Base-by-base conservation (phyloP, 2,329 filamentous ascomycete genomes). In the Verticillium isaacii region DNA sequence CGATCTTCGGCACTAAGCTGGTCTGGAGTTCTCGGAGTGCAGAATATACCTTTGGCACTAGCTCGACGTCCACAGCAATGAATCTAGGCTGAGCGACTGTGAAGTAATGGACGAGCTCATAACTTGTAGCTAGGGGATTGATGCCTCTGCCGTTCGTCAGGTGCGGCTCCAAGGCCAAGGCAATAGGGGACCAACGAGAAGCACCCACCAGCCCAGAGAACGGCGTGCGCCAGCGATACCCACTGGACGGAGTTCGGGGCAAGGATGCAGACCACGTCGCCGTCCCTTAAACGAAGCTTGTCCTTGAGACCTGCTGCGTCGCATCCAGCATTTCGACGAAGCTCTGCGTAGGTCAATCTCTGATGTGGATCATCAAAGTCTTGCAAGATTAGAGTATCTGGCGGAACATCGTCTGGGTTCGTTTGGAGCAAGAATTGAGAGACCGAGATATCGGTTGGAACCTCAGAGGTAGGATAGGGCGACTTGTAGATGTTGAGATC, bases 321-420 rank as follows among this genome's bases (percentile, higher is more conserved):
- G 12, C 54, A 56, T 4, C 65, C 57, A n/a, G 67, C 65, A 12
- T 63, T 61, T 7, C 50, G n/a, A 2, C 67, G 63, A 11, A 68
- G 62, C 15, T 57, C 61, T 29, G 58, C 41, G 39, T 67, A 67
- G 11, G 67, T 69, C 34, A 68, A 56, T 25, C 60, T 50, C 4
- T 59, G 45, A 12, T 15, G 32, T 2, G 65, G 65, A 32, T 64
- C 54, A 1, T 68, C 68, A 58, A 68, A 69, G 52, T 71, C 68
- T 14, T 65, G 60, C 9, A 69, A 57, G 50, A 71, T 65, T 1
- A 64, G 55, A n/a, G 60, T 64, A 29, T 66, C 65, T 6, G 62
- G 52, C 15, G 64, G 60, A 4, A 68, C 64, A 60, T 70, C 68
- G 54, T 71, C 69, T 0, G 69, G 66, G 58, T 71, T 66, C 5